Percentiles rank a stretch among this genome's conserved stretches.
Evolutionary conservation across 1,284 basidiomycete genomes (phyloP).

Genomic region (Cutaneotrichosporon dermatis): DNA sequence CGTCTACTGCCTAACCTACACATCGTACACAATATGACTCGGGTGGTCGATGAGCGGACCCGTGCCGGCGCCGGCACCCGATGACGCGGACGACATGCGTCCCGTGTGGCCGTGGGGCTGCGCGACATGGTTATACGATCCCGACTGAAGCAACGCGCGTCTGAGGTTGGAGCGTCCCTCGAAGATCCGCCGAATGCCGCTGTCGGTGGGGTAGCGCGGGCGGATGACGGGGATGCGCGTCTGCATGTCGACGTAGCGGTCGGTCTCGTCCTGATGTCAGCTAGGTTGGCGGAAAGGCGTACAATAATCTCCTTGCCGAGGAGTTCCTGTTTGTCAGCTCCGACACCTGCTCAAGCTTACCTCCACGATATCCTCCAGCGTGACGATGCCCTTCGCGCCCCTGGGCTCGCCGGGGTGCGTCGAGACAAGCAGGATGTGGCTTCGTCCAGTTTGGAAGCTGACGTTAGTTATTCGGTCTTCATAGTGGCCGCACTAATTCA

Average conservation of each 20-base stretch:
- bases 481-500: constrained; percentile 23
- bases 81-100: too few relatives aligned
- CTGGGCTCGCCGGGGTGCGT: constrained; percentile 63
- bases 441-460: constrained; percentile 81
- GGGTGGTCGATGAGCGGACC: neutral
- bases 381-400: constrained; percentile 74
- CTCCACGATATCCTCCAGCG: constrained; percentile 54
- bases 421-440: constrained; percentile 83
- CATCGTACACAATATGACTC: neutral
- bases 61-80: neutral
- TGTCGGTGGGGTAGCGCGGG: neutral
- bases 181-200: constrained; percentile 36
- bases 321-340: constrained; percentile 29
- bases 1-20: too few relatives aligned
- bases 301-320: constrained; percentile 46
- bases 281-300: constrained; percentile 8
- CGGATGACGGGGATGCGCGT: constrained; percentile 24
- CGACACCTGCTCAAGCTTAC: too few relatives aligned
- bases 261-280: constrained; percentile 40
- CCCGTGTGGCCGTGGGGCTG: too few relatives aligned
- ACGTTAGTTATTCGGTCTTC: neutral
- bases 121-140: neutral
- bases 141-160: neutral
- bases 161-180: constrained; percentile 27
- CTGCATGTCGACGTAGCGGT: constrained; percentile 43